These are phyloP conservation scores for Colletotrichum liriopes DNA, from an alignment of 2,329 filamentous ascomycete genomes.

Conservation along the genomic window DNA sequence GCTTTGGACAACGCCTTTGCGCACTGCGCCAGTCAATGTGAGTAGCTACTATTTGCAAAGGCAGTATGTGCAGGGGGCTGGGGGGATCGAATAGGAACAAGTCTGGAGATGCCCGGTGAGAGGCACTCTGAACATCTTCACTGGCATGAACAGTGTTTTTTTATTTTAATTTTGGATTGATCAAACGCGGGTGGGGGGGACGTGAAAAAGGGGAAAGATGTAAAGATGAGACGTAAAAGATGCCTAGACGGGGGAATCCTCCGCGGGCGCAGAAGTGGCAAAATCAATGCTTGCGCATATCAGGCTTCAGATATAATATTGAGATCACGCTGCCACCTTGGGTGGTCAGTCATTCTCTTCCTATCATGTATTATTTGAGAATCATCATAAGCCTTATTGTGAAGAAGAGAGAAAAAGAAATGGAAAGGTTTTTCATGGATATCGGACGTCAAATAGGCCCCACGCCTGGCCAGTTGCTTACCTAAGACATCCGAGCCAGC, in stretches of 20 bases:
- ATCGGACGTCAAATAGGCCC: constrained; percentile 41
- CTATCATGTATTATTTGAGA: constrained; percentile 72
- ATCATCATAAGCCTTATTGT: constrained; percentile 74
- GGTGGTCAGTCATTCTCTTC: constrained; percentile 77
- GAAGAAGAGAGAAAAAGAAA: constrained; percentile 50
- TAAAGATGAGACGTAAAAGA: constrained; percentile 39
- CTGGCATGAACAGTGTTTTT: not conserved
- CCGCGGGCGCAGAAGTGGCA: constrained; percentile 6
- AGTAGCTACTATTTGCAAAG: not conserved
- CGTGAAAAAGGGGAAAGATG: constrained; percentile 25
- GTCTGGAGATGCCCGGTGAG: not conserved
- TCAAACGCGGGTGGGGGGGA: not conserved
- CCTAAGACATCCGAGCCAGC: constrained; percentile 17
- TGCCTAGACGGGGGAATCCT: constrained; percentile 13
- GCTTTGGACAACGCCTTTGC: not conserved
- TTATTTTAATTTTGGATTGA: too few species aligned
- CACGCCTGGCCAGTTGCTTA: constrained; percentile 26
- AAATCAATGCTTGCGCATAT: constrained; percentile 30
- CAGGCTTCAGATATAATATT: constrained; percentile 73
- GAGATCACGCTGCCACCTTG: constrained; percentile 71
- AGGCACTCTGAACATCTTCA: not conserved
- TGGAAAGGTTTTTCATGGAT: constrained; percentile 44
- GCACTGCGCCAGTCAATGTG: not conserved
- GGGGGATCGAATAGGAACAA: not conserved
- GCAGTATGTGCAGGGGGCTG: not conserved